phyloP scores from a whole-genome alignment of 176 grass and related monocot species.

The Eleusine indica region DNA sequence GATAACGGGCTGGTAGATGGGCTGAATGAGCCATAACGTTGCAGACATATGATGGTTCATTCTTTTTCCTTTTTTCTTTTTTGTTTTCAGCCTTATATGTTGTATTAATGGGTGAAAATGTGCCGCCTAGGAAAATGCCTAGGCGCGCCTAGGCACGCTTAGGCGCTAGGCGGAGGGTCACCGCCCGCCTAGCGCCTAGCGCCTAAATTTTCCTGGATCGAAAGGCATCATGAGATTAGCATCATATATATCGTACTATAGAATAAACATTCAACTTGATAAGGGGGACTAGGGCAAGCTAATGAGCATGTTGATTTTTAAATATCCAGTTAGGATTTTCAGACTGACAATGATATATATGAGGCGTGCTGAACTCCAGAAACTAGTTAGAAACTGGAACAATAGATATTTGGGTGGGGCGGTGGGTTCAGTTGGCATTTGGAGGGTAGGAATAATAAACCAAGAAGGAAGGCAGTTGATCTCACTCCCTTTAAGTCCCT shows the following conservation, averaged over 20 bases:
- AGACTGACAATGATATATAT: not conserved
- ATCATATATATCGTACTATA: constrained; percentile 19
- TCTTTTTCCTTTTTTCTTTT: too few relatives aligned
- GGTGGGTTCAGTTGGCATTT: not conserved
- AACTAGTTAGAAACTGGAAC: not conserved
- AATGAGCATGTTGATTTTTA: not conserved
- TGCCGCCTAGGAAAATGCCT: too few relatives aligned
- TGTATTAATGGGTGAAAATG: too few relatives aligned
- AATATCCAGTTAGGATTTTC: not conserved
- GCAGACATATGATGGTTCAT: too few relatives aligned
- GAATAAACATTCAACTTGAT: constrained; percentile 9
- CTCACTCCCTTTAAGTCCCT: not conserved
- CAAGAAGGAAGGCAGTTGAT: not conserved
- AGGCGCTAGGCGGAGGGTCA: too few relatives aligned
- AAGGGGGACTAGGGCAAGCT: not conserved
- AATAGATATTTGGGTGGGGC: not conserved
- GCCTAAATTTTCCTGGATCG: not conserved
- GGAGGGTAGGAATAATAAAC: not conserved
- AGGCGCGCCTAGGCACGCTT: too few relatives aligned
- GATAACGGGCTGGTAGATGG: too few relatives aligned
- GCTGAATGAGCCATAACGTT: too few relatives aligned
- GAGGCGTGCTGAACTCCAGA: not conserved
- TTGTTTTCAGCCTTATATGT: too few relatives aligned
- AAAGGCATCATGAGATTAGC: not conserved
- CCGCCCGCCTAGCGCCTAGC: too few relatives aligned